A percentile compares a stretch with the other conserved stretches of the same genome.
Conservation (phyloP, 768 basidiomycete genomes). For the Pilatotrama ljubarskyi region DNA sequence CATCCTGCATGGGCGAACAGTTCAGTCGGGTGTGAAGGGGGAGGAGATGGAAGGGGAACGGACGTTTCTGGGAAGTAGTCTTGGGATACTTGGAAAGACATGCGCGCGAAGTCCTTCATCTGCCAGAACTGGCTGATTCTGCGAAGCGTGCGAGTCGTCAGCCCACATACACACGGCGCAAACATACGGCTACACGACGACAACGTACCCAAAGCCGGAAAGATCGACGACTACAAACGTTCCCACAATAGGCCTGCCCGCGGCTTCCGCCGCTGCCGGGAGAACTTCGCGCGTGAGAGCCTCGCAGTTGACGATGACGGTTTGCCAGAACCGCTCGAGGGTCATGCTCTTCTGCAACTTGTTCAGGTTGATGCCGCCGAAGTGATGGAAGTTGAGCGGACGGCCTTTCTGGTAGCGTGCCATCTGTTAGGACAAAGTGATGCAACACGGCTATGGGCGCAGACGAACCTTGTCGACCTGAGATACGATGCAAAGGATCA, state of each 20-base stretch:
- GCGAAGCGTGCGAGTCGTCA: not conserved
- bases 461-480: conserved; percentile 66
- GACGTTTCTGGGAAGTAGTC: conserved; percentile 81
- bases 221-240: conserved; percentile 69
- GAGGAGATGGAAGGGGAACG: conserved; percentile 20
- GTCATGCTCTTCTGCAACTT: conserved; percentile 33
- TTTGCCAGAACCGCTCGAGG: conserved; percentile 45
- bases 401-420: conserved; percentile 55
- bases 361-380: conserved; percentile 54
- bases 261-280: conserved; percentile 60
- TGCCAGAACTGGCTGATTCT: conserved; percentile 76
- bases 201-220: conserved; percentile 63
- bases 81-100: conserved; percentile 73
- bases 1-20: conserved; percentile 47
- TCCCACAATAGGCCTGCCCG: conserved; percentile 50
- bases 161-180: not conserved
- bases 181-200: conserved; percentile 16
- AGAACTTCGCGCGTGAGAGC: conserved; percentile 64
- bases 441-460: too few species aligned
- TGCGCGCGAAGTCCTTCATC: conserved; percentile 61
- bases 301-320: conserved; percentile 65
- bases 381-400: conserved; percentile 66
- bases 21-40: not conserved
- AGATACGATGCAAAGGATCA: not conserved
- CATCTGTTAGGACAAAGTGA: not conserved